A percentile compares a stretch with the other conserved stretches of the same genome.
Evolutionary conservation across 129 eudicot genomes (phyloP).

Genomic region (Mikania micrantha): DNA sequence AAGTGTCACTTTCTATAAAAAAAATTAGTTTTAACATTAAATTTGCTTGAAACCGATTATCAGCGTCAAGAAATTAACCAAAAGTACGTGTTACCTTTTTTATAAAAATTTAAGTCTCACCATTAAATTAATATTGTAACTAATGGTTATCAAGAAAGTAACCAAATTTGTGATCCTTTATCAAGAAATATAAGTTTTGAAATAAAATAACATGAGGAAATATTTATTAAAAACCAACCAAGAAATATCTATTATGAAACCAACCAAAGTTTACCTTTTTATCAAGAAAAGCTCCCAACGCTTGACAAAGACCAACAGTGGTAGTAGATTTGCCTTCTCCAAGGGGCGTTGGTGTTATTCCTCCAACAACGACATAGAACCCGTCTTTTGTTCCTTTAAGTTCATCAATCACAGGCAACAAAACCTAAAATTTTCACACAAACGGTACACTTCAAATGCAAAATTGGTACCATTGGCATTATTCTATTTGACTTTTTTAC

Average conservation of each 20-base stretch:
- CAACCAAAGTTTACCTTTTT: conserved; percentile 56
- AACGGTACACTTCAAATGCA: neutral
- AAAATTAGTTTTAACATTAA: too few relatives aligned
- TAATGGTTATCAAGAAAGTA: neutral
- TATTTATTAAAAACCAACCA: too few relatives aligned
- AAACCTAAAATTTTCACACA: conserved; percentile 43
- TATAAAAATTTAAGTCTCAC: too few relatives aligned
- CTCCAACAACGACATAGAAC: conserved; percentile 98
- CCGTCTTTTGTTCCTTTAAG: conserved; percentile 68
- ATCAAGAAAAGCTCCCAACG: conserved; percentile 91
- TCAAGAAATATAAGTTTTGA: too few relatives aligned
- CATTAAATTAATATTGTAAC: too few relatives aligned
- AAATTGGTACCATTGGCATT: neutral
- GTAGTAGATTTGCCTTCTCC: conserved; percentile 99
- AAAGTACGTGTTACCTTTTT: too few relatives aligned
- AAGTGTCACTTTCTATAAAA: too few relatives aligned
- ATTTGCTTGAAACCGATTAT: too few relatives aligned
- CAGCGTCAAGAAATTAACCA: neutral
- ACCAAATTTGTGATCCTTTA: neutral
- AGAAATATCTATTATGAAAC: too few relatives aligned
- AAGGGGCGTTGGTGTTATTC: conserved; percentile 97
- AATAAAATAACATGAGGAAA: too few relatives aligned
- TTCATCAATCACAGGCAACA: conserved; percentile 78
- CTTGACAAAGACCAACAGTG: conserved; percentile 99
- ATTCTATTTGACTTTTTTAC: neutral